Conservation (phyloP, 352 stramenopile species). For the Discostella stelligera region DNA sequence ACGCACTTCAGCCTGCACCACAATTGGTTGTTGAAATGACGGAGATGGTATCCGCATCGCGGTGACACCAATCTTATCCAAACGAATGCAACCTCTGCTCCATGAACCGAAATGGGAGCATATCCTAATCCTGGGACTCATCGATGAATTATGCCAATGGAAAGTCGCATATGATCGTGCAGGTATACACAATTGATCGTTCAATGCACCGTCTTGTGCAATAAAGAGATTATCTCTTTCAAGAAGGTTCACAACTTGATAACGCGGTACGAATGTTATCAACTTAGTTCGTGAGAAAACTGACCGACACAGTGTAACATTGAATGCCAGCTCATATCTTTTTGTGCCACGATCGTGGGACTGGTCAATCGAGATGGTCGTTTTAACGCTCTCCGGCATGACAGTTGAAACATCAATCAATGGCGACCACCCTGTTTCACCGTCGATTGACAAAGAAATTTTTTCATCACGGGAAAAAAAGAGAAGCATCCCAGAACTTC, state of each 20-base stretch:
- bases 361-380: slow-evolving; percentile 71
- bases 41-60: slow-evolving; percentile 65
- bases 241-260: slow-evolving; percentile 79
- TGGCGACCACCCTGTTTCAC: slow-evolving; percentile 50
- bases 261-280: slow-evolving; percentile 71
- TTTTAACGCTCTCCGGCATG: slow-evolving; percentile 77
- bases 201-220: slow-evolving; percentile 67
- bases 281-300: slow-evolving; percentile 68
- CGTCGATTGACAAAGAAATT: slow-evolving; percentile 67
- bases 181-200: slow-evolving; percentile 50
- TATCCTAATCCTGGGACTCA: slow-evolving; percentile 61
- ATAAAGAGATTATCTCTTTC: slow-evolving; percentile 56
- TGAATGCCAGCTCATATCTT: slow-evolving; percentile 72
- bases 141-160: slow-evolving; percentile 64
- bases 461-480: slow-evolving; percentile 71
- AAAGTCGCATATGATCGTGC: slow-evolving; percentile 66
- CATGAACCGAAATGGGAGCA: slow-evolving; percentile 42
- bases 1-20: slow-evolving; percentile 75
- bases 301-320: slow-evolving; percentile 63
- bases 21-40: slow-evolving; percentile 45
- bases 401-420: slow-evolving; percentile 77
- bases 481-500: slow-evolving; percentile 74
- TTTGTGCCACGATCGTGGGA: slow-evolving; percentile 33
- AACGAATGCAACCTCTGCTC: slow-evolving; percentile 65
- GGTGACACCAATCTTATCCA: slow-evolving; percentile 78